Evolutionary conservation across 257 asterid genomes (phyloP), one percentile per base, ranked within the genome.

Genomic region (Rehmannia glutinosa): DNA sequence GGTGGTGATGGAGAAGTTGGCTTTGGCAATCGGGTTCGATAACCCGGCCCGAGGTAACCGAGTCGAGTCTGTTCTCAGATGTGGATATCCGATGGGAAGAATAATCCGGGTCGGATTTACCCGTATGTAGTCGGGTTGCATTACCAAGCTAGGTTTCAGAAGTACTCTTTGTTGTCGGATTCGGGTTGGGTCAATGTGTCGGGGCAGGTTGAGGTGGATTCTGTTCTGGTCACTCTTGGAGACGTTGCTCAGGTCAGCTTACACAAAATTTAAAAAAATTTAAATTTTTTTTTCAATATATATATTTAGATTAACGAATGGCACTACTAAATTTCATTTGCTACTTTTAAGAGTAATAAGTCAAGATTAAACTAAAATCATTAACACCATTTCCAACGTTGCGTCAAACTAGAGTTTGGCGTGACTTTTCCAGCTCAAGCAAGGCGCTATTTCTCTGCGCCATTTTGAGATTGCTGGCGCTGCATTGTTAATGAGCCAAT

Each of bases 231-330:
- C 53, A 84, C 96, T 2, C 62, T 87, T 2, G 97, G 97, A 27
- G 97, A 90, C 81, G 76, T 90, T 57, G 91, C 90, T 69, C 94
- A 90, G 92, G 97, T 83, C 13, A 57, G 62, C 5, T 16, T 32
- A 41, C 72, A 30, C 20, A 32, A 12, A 38, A 45, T 1, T 4
- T 6, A 1, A 10, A n/a, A n/a, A 45, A 45, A 8, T 13, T n/a
- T n/a, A 45, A 45, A 15, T 16, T 1, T 8, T 0, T 41, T 39
- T 39, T 39, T 39, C 1, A 8, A 33, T 33, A 33, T 3, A 33
- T 33, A 33, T 33, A 3, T 33, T 3, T 6, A 4, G 3, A 33
- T 4, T 6, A 3, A 33, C 38, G 3, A 3, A 33, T 33, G 8
- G 3, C 8, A 3, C 5, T 3, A 33, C 8, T 33, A 33, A 3